phyloP scores from a whole-genome alignment of 2,329 filamentous ascomycete genomes.

The Bipolaris bicolor region DNA sequence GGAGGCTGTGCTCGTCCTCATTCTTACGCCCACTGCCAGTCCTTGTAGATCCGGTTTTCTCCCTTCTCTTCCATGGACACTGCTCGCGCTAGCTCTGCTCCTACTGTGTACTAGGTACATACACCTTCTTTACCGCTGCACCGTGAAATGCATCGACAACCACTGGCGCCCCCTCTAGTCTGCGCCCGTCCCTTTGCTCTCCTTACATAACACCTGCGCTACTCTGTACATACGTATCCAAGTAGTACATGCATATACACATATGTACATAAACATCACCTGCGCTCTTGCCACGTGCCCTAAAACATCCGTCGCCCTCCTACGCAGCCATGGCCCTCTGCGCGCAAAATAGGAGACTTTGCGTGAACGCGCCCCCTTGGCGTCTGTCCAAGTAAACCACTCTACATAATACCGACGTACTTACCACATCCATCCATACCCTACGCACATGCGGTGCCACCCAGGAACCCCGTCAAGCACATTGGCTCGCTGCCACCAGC shows the following conservation, averaged over 20 bases:
- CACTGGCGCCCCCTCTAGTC: not conserved
- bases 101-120: too few species aligned
- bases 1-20: conserved; percentile 9
- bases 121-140: not conserved
- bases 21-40: conserved; percentile 16
- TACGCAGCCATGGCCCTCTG: not conserved
- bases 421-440: too few species aligned
- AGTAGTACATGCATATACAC: not conserved
- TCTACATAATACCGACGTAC: too few species aligned
- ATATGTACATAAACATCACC: not conserved
- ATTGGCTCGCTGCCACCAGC: not conserved
- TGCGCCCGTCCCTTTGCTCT: not conserved
- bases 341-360: not conserved
- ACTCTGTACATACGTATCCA: too few species aligned
- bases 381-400: too few species aligned
- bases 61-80: not conserved
- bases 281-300: not conserved
- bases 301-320: not conserved
- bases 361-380: conserved; percentile 1
- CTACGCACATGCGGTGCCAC: not conserved
- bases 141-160: not conserved
- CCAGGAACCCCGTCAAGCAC: not conserved
- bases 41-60: conserved; percentile 11
- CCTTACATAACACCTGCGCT: not conserved
- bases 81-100: not conserved